Base-by-base conservation (phyloP, 2,329 filamentous ascomycete species). In the Harringtonia lauricola region DNA sequence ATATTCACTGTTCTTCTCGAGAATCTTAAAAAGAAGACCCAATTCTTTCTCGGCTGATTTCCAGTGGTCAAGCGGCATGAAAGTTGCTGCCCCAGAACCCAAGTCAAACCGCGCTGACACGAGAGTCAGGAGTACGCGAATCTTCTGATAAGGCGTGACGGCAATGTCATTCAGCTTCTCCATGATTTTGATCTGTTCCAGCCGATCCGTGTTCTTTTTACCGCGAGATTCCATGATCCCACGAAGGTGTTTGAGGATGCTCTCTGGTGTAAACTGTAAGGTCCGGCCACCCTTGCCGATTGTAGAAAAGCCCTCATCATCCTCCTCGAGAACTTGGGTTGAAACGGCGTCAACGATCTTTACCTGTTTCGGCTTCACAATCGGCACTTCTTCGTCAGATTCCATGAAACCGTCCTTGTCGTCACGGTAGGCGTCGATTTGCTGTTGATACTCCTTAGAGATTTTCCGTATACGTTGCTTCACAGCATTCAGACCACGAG, bases 401-500 rank as follows among this genome's bases (percentile, higher is more conserved):
- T 84, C 80, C 85, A 95, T 88, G 67, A 83, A 96, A 17, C 69
- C 80, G 51, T 90, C 87, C 64, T 90, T 87, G 64, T 94, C 79
- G 51, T 78, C 81, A 54, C 85, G 76, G 71, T 90, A 98, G 51
- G 81, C 76, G 55, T 95, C 87, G 56, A 98, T 83, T 59, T 95
- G 86, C 49, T 76, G 71, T 59, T 86, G 79, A 67, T 90, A 90
- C 52, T 96, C 90, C 69, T 94, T 94, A 75, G 90, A 94, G 69
- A 90, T 90, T 78, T 95, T 96, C 79, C 90, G 89, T 71, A 98
- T 87, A 69, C 89, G 89, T 66, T 98, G 92, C 70, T 95, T 94
- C 59, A 96, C 86, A 50, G 89, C 87, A 64, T 96, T 98, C 58
- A 98, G 77, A 58, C 89, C 88, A 67, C 88, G 86, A 52, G 88